phyloP scores from a whole-genome alignment of 305 asterid species.

The Withania somnifera region DNA sequence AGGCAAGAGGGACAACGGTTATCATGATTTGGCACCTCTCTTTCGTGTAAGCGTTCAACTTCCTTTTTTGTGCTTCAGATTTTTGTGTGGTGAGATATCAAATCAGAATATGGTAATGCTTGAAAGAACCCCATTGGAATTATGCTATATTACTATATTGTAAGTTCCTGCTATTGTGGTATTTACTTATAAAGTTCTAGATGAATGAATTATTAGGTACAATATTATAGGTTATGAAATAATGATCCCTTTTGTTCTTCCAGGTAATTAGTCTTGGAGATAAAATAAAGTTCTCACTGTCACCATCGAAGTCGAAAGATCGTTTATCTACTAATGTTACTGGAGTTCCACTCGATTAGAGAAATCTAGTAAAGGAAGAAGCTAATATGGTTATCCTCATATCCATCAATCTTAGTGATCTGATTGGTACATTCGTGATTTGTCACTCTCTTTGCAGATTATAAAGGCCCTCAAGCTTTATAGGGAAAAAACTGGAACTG shows the following conservation, averaged over 20 bases:
- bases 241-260: conserved; percentile 10
- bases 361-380: conserved; percentile 49
- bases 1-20: conserved; percentile 72
- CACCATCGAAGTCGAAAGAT: conserved; percentile 75
- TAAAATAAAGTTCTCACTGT: conserved; percentile 70
- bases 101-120: neutral
- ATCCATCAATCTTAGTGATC: neutral
- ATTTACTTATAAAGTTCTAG: neutral
- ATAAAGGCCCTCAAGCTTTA: conserved; percentile 92
- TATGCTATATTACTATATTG: neutral
- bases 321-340: conserved; percentile 69
- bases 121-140: neutral
- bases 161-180: neutral
- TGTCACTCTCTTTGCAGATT: conserved; percentile 39
- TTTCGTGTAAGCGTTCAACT: conserved; percentile 37
- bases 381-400: neutral
- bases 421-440: neutral
- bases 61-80: too few species aligned
- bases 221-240: neutral
- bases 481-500: conserved; percentile 71
- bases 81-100: neutral
- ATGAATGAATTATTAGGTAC: neutral
- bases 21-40: conserved; percentile 94
- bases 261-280: conserved; percentile 97
- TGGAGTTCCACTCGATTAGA: conserved; percentile 88